A percentile compares a stretch with the other conserved stretches of the same genome.
These are phyloP conservation scores for Calcarisporium arbuscula DNA, from an alignment of 2,329 filamentous ascomycete genomes.

Conservation along the genomic window DNA sequence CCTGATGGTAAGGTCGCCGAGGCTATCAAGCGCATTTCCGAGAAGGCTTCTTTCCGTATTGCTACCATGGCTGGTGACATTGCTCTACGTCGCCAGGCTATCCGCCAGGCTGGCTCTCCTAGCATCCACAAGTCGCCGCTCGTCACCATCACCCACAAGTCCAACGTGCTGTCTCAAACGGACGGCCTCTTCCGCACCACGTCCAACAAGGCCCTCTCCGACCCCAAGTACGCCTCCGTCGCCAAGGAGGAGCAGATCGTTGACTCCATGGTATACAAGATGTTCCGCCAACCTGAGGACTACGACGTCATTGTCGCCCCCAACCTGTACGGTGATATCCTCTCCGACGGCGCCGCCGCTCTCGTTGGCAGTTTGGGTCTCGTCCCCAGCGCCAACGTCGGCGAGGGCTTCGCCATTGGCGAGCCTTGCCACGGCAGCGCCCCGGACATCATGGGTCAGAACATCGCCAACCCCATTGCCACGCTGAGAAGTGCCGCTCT, in stretches of 20 bases:
- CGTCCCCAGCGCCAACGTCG: conserved; percentile 92
- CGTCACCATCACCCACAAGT: conserved; percentile 93
- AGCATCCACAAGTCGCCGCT: conserved; percentile 50
- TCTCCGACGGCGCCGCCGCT: conserved; percentile 91
- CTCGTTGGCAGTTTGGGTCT: conserved; percentile 88
- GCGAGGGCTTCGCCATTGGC: conserved; percentile 88
- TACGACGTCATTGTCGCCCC: conserved; percentile 98
- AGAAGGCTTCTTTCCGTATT: conserved; percentile 79
- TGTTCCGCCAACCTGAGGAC: no score
- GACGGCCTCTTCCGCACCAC: no score
- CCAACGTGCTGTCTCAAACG: conserved; percentile 92
- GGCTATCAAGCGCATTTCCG: conserved; percentile 94
- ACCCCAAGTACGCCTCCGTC: conserved; percentile 90
- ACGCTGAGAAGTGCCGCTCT: conserved; percentile 85
- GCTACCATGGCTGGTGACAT: conserved; percentile 93
- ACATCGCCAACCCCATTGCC: conserved; percentile 93
- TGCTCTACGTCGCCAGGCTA: conserved; percentile 76
- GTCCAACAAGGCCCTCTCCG: conserved; percentile 81
- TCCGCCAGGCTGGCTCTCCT: conserved; percentile 55
- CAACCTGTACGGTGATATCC: conserved; percentile 91
- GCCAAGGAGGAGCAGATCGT: conserved; percentile 98
- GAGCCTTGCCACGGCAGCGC: conserved; percentile 97
- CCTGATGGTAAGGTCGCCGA: conserved; percentile 82
- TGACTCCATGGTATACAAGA: conserved; percentile 98
- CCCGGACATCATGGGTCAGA: conserved; percentile 88